Conservation (phyloP, 345 rosid genomes). For the Pugionium cornutum region DNA sequence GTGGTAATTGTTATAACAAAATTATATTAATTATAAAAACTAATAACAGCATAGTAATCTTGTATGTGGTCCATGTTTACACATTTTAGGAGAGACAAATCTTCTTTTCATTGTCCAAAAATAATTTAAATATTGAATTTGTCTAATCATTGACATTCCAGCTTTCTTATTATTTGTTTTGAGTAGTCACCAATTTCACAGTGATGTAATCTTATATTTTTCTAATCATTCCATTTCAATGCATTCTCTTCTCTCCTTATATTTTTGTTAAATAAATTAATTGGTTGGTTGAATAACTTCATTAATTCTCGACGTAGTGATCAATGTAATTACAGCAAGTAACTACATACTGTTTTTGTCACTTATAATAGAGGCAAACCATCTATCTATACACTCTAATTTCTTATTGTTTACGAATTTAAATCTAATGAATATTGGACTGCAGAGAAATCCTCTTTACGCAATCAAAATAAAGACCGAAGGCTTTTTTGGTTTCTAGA, state of each 20-base stretch:
- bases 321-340: constrained; percentile 18
- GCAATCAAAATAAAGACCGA: constrained; percentile 20
- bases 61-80: constrained; percentile 45
- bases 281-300: constrained; percentile 32
- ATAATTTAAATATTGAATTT: constrained; percentile 11
- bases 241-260: background rate
- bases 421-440: constrained; percentile 6
- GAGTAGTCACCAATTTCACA: constrained; percentile 14
- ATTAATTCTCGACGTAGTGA: constrained; percentile 18
- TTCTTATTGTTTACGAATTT: constrained; percentile 12
- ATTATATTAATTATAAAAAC: constrained; percentile 1
- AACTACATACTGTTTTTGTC: constrained; percentile 16
- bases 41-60: constrained; percentile 32
- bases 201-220: constrained; percentile 1
- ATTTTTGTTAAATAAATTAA: background rate
- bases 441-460: constrained; percentile 37
- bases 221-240: constrained; percentile 29
- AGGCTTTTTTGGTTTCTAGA: constrained; percentile 30
- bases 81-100: constrained; percentile 46
- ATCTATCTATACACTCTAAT: background rate
- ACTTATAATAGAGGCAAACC: constrained; percentile 22
- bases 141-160: constrained; percentile 40
- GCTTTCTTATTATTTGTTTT: constrained; percentile 17
- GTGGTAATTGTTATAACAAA: constrained; percentile 19
- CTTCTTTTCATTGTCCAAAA: constrained; percentile 35